Base-by-base conservation (phyloP, 139 green algal species). In the Picochlorum sp. region DNA sequence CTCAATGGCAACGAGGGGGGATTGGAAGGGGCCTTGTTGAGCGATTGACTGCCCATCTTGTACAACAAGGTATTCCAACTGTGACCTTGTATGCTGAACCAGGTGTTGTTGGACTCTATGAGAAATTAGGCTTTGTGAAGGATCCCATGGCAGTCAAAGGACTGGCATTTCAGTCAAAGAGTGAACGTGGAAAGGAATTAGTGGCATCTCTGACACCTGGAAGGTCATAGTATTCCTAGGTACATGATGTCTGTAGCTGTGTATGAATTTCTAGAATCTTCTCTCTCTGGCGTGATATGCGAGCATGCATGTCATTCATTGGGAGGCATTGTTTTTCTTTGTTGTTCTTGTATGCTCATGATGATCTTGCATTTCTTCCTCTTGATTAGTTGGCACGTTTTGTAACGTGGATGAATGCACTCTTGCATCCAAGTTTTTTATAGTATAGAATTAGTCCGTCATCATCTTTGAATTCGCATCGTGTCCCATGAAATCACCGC, bases 1-100 rank as follows among this genome's bases (percentile, higher is more conserved):
- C 89, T 3, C 74, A 84, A 3, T 96, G 87, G 88, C 89, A 96
- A 73, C 75, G 85, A 4, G 60, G 34, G 0, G 89, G 89, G 0
- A 72, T 95, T 30, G 88, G 89, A 0, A 58, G 88, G 8, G 89
- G 68, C 0, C 46, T 92, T 23, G 82, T 96, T 56, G 89, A 96
- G 77, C 74, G 89, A 9, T 61, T 95, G 13, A 87, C 80, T 3
- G 73, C 71, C 8, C 54, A 63, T 20, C 76, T 96, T n/a, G 75
- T 90, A 44, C 3, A 32, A 1, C 62, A 83, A 26, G 86, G 78
- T 18, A 92, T 95, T 20, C 59, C 74, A 20, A 88, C 76, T 47
- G 87, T 95, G 50, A 88, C 82, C 2, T 70, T 95, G n/a, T 94
- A 92, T 57, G 85, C 73, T 1, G 82, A 86, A 56, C 83, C 76